Percentiles rank a stretch among this genome's conserved stretches.
These are phyloP conservation scores for Coprinopsis cinerea DNA, from an alignment of 768 basidiomycete genomes.

Conservation along the genomic window DNA sequence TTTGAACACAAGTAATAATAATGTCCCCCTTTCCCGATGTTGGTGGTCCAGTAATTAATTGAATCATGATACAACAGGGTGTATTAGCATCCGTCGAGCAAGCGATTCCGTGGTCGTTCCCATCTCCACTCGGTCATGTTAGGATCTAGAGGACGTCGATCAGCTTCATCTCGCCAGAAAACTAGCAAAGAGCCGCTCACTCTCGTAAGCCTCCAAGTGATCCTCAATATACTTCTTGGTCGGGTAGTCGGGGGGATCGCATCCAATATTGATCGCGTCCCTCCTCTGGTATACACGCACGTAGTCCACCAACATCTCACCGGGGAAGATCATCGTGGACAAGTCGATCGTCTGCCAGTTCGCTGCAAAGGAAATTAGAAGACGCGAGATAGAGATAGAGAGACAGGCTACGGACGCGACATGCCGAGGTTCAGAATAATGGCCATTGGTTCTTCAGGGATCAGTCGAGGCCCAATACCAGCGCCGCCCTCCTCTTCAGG, in stretches of 20 bases:
- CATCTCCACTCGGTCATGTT: constrained; percentile 40
- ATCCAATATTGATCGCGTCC: constrained; percentile 54
- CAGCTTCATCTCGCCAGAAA: not conserved
- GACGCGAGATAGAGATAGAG: not conserved
- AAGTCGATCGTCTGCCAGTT: constrained; percentile 63
- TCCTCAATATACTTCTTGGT: constrained; percentile 57
- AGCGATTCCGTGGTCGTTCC: constrained; percentile 36
- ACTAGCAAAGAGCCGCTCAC: constrained; percentile 29
- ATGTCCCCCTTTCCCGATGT: too few relatives aligned
- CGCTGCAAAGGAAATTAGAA: constrained; percentile 22
- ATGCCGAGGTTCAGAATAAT: constrained; percentile 62
- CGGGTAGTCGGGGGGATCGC: constrained; percentile 58
- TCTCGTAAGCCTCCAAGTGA: constrained; percentile 52
- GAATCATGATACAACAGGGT: too few relatives aligned
- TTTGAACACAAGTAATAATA: too few relatives aligned
- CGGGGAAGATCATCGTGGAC: constrained; percentile 59
- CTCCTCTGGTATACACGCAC: constrained; percentile 75
- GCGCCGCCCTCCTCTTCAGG: constrained; percentile 27
- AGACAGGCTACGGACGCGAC: constrained; percentile 35
- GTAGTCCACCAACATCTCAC: constrained; percentile 69
- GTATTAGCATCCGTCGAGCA: too few relatives aligned
- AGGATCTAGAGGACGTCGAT: constrained; percentile 24
- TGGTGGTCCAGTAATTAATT: too few relatives aligned
- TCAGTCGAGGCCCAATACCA: constrained; percentile 53
- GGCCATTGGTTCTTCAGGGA: constrained; percentile 53